Base-by-base conservation (phyloP, 2,329 filamentous ascomycete genomes). In the Aspergillus terreus region DNA sequence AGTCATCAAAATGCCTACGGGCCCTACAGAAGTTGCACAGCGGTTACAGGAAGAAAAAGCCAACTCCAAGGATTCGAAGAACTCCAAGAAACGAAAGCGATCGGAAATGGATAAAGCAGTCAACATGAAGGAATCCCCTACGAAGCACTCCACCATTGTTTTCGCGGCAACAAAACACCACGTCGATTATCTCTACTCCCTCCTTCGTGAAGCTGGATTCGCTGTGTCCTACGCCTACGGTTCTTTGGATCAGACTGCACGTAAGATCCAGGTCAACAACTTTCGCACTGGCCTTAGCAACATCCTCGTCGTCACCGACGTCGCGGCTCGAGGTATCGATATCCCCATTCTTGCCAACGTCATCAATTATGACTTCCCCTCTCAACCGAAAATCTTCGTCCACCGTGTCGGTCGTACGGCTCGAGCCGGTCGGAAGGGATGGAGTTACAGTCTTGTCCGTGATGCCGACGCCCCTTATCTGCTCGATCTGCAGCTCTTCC, bases 311-410 rank as follows among this genome's bases (percentile, higher is more conserved):
- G 92, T 97, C 42, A 99, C 94, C 1, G 94, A 99, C 68, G 91
- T 99, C 49, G 94, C 94, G 12, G 94, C 94, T 19, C 83, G 94
- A 78, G 92, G 94, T 83, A 95, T 99, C 55, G 94, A 99, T 83
- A 96, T 99, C 60, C 94, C 94, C 0, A 82, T 96, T 44, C 80
- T 99, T 33, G 92, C 90, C 51, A 97, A 99, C 67, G 94, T 99
- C 53, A 92, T 99, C 77, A 97, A 99, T 77, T 99, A 95, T 72
- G 92, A 97, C 66, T 99, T 99, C 58, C 92, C 94, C 3, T 88
- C 92, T 1, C 94, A 97, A 64, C 90, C 94, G 17, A 99, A 99
- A 73, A 85, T 99, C 40, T 99, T 95, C 63, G 88, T 99, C 25
- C 94, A 99, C 72, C 86, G 94, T 67, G 94, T 99, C 44, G 94